Evolutionary conservation across 2,329 filamentous ascomycete species (phyloP), one percentile per base, ranked within the genome.

Genomic region (Tolypocladium amazonense): DNA sequence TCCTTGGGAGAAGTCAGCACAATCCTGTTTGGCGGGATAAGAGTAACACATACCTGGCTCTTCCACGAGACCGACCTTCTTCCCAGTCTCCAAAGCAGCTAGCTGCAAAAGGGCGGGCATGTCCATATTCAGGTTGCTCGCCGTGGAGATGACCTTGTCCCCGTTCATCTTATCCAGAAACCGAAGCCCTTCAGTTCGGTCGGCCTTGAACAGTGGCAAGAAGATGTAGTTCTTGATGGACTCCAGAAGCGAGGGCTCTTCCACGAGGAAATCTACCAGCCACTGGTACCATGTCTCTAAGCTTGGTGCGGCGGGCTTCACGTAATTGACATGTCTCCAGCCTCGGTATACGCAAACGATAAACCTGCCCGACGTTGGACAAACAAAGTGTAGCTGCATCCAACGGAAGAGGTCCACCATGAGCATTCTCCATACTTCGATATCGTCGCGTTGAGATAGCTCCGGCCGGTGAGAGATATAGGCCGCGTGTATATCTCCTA

Each of bases 21-120:
- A 43, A 30, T 6, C 7, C 18, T 15, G 2, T n/a, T 11, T 3
- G 15, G 4, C 7, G 15, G n/a, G 8, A 25, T 8, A 1, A 5
- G 15, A 25, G 1, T 18, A 23, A n/a, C 7, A 27, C 65, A 66
- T 73, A 83, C 85, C 79, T 64, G 87, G 84, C 65, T 90, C 88
- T 61, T 87, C 85, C 1, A 90, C 84, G 23, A 90, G 73, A 1
- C 87, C 87, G 43, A 81, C 76, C 67, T 88, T 88, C 71, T 90
- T 90, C 18, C 86, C 88, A 20, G 85, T 81, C 63, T 90, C 86
- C 52, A 91, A 75, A n/a, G 86, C 81, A 53, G 86, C 81, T 50
- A 91, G 77, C 63, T 86, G 83, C 12, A 90, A 72, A 52, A 86
- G 75, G 0, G 83, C 80, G 57, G 83, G 78, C 18, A 78, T 73